A percentile compares a stretch with the other conserved stretches of the same genome.
Conservation (phyloP, 805 yeast genomes). For the Grigorovia yakushimaensis region DNA sequence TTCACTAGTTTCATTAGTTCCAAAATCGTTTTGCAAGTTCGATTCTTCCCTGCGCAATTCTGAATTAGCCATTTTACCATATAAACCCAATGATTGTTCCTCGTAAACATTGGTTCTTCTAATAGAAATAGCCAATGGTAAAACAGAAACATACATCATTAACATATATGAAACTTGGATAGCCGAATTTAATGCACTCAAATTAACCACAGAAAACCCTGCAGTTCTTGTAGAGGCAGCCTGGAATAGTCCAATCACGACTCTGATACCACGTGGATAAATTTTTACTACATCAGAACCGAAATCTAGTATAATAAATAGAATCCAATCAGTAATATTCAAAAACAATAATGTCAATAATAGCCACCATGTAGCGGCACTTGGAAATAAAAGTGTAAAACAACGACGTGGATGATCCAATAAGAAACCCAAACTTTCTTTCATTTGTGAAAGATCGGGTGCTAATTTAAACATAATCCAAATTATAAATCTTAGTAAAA, state of each 20-base stretch:
- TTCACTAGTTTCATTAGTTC: slow-evolving; percentile 6
- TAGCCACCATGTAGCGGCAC: slow-evolving; percentile 94
- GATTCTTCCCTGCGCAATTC: slow-evolving; percentile 18
- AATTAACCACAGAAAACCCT: slow-evolving; percentile 68
- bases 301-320: slow-evolving; percentile 73
- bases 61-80: slow-evolving; percentile 31
- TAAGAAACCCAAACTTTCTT: slow-evolving; percentile 76
- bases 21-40: not conserved
- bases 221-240: slow-evolving; percentile 92
- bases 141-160: slow-evolving; percentile 97
- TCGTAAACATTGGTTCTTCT: slow-evolving; percentile 97
- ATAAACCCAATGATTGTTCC: slow-evolving; percentile 94
- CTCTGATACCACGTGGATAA: slow-evolving; percentile 56
- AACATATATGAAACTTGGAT: slow-evolving; percentile 88
- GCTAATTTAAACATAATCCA: slow-evolving; percentile 69
- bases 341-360: slow-evolving; percentile 60
- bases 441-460: slow-evolving; percentile 49
- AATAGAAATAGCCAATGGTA: slow-evolving; percentile 92
- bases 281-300: slow-evolving; percentile 40
- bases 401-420: slow-evolving; percentile 96
- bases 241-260: slow-evolving; percentile 79
- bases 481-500: slow-evolving; percentile 65
- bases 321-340: slow-evolving; percentile 67
- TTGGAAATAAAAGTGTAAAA: slow-evolving; percentile 83
- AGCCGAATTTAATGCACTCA: slow-evolving; percentile 71